Conservation (phyloP, 306 rosid species). For the Echinosophora koreensis region DNA sequence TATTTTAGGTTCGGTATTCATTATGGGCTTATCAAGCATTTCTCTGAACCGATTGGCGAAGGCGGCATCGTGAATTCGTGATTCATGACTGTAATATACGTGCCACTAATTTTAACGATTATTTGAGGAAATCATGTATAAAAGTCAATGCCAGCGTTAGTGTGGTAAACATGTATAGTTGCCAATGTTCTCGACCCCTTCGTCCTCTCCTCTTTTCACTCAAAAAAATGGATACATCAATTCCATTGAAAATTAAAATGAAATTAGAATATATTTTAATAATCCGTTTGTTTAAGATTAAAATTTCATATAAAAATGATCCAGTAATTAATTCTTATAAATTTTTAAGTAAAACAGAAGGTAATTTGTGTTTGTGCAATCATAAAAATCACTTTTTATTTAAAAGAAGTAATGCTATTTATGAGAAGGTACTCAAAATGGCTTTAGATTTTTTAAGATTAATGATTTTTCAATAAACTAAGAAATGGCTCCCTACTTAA, state of each 20-base stretch:
- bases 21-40: neutral
- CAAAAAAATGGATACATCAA: neutral
- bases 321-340: too few species aligned
- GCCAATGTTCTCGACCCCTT: neutral
- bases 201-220: neutral
- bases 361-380: too few species aligned
- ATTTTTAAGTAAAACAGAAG: too few species aligned
- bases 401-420: too few species aligned
- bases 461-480: too few species aligned
- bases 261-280: too few species aligned
- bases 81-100: constrained; percentile 15
- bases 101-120: constrained; percentile 29
- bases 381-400: too few species aligned
- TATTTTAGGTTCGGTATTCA: constrained; percentile 10
- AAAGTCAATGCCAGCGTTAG: constrained; percentile 30
- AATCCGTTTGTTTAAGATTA: too few species aligned
- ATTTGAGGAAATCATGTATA: constrained; percentile 38
- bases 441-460: too few species aligned
- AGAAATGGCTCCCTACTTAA: too few species aligned
- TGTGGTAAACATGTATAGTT: constrained; percentile 43
- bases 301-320: too few species aligned
- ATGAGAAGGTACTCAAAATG: too few species aligned
- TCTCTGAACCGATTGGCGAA: constrained; percentile 26
- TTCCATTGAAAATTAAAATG: neutral
- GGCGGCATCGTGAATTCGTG: constrained; percentile 35